Base-by-base conservation (phyloP, 2,329 filamentous ascomycete genomes). In the Sordariomycetes sp. region DNA sequence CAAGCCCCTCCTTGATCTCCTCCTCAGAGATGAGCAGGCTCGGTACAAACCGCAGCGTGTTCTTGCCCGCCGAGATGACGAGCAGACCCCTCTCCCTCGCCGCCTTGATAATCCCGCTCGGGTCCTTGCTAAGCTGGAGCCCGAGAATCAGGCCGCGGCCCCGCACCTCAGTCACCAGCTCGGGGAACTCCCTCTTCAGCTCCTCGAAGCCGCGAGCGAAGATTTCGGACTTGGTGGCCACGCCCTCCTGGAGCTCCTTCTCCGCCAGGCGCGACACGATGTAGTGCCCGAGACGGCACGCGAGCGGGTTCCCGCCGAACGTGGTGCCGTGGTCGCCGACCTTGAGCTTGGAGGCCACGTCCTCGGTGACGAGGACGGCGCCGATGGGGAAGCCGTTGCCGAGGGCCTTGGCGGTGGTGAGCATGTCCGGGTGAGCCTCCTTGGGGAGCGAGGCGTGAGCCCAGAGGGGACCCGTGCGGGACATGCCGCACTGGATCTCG, bases 311-410 rank as follows among this genome's bases (percentile, higher is more conserved):
- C 48, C 91, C 91, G 58, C 91, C 91, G 65, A 95, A 96, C 0
- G 91, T 96, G 17, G 91, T 96, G 54, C 91, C 91, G 71, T 96
- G 91, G 69, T 96, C 91, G 59, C 91, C 89, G 12, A 70, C 71
- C 62, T 70, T 67, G 61, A 74, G 75, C 64, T 69, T 74, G 25
- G 72, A 71, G 50, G 64, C 63, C 5, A 76, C 72, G 24, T 65
- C 62, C 56, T 67, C 65, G 15, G 71, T 74, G 28, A 76, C 71
- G 25, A 75, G 62, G 24, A 73, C 72, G 7, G 94, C 94, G 55
- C 90, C 94, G 62, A 99, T 91, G 53, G 94, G 94, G 70, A 96
- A 92, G 5, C 94, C 94, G 66, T 99, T 99, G 17, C 94, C 94
- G 2, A 99, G 83, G 1, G 94, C 94, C 75, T 99, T 99, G 58